Evolutionary conservation across 2,329 filamentous ascomycete genomes (phyloP).

Genomic region (Alternaria triticina): DNA sequence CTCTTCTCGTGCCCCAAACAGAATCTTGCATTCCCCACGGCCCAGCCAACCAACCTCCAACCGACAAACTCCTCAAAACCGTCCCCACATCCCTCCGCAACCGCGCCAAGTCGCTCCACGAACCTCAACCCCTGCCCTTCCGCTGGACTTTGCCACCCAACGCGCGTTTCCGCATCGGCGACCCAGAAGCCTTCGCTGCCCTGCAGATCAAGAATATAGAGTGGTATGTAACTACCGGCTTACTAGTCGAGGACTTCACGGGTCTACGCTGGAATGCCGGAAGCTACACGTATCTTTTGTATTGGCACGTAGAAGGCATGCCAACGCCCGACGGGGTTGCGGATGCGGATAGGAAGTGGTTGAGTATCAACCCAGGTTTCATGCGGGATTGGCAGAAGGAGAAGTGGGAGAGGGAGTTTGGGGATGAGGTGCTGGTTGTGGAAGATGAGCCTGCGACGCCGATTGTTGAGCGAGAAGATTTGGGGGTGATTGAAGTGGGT

Average conservation of each 20-base stretch:
- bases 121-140: not conserved
- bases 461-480: not conserved
- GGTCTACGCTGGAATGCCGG: constrained; percentile 2
- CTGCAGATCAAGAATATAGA: not conserved
- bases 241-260: not conserved
- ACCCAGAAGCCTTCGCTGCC: not conserved
- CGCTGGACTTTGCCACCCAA: not conserved
- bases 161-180: not conserved
- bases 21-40: not conserved
- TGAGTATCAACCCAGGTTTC: not conserved
- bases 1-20: not conserved
- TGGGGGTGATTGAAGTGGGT: accelerated
- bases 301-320: not conserved
- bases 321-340: not conserved
- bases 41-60: not conserved
- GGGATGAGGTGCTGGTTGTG: not conserved
- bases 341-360: not conserved
- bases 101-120: not conserved
- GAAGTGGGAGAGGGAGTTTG: not conserved
- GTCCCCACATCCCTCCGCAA: not conserved
- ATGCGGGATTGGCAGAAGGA: not conserved
- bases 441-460: not conserved
- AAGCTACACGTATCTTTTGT: not conserved
- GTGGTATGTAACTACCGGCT: constrained; percentile 1
- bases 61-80: not conserved